A percentile compares a stretch with the other conserved stretches of the same genome.
phyloP scores from a whole-genome alignment of 345 rosid genomes.

The Carallia brachiata region DNA sequence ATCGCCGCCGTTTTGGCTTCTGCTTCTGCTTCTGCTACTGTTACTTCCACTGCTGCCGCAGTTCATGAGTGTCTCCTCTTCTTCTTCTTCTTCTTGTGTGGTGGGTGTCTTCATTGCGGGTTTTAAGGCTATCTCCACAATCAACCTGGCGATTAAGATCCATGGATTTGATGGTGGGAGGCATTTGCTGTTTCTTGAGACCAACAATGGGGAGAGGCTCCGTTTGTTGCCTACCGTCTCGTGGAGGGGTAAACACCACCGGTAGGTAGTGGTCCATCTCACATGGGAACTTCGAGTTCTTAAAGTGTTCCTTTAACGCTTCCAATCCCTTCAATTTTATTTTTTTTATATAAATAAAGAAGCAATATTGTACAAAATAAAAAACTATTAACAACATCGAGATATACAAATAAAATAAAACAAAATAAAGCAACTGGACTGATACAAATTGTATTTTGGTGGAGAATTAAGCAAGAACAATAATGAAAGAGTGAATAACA shows the following conservation, averaged over 20 bases:
- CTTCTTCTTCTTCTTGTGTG: conserved; percentile 2
- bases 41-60: neutral
- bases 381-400: neutral
- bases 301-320: conserved; percentile 77
- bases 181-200: conserved; percentile 16
- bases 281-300: conserved; percentile 71
- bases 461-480: too few species aligned
- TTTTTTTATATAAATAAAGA: neutral
- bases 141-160: neutral
- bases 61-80: neutral
- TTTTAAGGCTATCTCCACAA: conserved; percentile 11
- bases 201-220: conserved; percentile 54
- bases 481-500: neutral
- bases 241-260: conserved; percentile 78
- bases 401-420: neutral
- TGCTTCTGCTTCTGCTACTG: conserved; percentile 37
- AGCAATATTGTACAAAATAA: neutral
- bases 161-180: neutral
- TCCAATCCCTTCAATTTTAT: conserved; percentile 59
- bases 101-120: neutral
- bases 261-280: conserved; percentile 69
- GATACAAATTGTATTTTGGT: too few species aligned
- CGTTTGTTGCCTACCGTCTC: conserved; percentile 60
- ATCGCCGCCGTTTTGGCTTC: conserved; percentile 23
- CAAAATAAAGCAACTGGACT: too few species aligned